Percentiles rank a stretch among this genome's conserved stretches.
These are phyloP conservation scores for Chaetomium strumarium DNA, from an alignment of 2,329 filamentous ascomycete genomes.

Conservation along the genomic window DNA sequence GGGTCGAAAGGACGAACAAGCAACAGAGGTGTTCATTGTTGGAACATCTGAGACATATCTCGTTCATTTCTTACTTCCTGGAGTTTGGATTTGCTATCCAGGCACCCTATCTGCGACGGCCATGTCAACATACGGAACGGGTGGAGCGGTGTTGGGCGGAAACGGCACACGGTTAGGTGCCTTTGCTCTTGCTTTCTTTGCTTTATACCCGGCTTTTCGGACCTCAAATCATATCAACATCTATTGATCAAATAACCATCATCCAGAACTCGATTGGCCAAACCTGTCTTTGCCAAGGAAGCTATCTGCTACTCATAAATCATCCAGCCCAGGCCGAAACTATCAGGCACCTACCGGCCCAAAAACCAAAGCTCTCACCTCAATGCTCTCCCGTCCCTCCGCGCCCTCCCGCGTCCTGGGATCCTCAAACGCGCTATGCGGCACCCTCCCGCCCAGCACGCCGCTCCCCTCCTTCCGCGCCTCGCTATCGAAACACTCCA, in stretches of 20 bases:
- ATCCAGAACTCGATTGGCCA: background rate
- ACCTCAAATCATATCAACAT: background rate
- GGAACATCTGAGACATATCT: conserved; percentile 2
- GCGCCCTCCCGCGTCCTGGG: conserved; percentile 64
- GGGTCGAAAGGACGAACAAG: background rate
- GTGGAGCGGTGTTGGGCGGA: background rate
- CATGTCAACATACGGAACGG: background rate
- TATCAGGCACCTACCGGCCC: conserved; percentile 42
- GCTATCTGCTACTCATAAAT: background rate
- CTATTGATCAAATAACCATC: background rate
- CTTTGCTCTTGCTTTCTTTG: conserved; percentile 3
- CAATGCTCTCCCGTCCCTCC: conserved; percentile 76
- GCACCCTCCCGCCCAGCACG: conserved; percentile 51
- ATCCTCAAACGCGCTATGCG: conserved; percentile 77
- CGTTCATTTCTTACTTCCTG: background rate
- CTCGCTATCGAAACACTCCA: conserved; percentile 74
- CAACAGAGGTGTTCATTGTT: background rate
- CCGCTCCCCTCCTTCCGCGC: conserved; percentile 41
- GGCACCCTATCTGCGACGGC: background rate
- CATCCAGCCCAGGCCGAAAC: background rate
- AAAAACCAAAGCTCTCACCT: conserved; percentile 82
- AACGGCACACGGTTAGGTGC: background rate
- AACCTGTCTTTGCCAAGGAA: background rate
- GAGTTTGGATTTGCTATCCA: background rate
- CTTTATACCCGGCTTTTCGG: conserved; percentile 17